A percentile compares a stretch with the other conserved stretches of the same genome.
Conservation (phyloP, 208 protist species). For the Angomonas deanei region DNA sequence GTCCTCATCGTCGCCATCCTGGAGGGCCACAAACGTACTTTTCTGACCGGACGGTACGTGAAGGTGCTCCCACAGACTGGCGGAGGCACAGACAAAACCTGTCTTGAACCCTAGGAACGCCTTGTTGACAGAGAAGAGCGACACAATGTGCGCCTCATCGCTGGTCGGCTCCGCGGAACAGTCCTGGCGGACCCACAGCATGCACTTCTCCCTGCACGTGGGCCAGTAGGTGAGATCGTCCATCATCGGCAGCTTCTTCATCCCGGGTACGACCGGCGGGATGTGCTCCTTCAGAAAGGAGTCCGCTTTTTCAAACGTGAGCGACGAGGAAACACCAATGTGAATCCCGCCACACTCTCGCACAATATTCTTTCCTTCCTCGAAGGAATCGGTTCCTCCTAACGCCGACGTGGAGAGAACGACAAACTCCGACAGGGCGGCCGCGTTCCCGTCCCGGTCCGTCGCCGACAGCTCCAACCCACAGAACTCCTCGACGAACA, state of each 20-base stretch:
- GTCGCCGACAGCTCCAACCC: conserved; percentile 49
- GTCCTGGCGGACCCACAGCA: conserved; percentile 62
- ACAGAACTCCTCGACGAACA: conserved; percentile 71
- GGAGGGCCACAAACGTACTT: conserved; percentile 30
- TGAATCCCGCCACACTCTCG: conserved; percentile 48
- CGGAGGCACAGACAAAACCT: conserved; percentile 70
- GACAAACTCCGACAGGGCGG: conserved; percentile 68
- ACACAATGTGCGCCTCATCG: conserved; percentile 6
- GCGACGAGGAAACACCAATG: conserved; percentile 48
- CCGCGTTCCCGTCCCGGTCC: conserved; percentile 43
- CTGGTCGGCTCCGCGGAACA: conserved; percentile 19
- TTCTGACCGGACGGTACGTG: too few relatives aligned
- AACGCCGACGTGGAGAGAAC: conserved; percentile 46
- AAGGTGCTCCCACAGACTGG: conserved; percentile 20
- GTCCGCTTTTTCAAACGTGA: conserved; percentile 56
- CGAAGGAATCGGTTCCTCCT: conserved; percentile 11
- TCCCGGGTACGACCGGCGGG: conserved; percentile 34
- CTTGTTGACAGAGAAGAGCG: conserved; percentile 18
- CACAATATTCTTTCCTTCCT: background rate
- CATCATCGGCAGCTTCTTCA: conserved; percentile 30
- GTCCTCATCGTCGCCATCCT: conserved; percentile 54
- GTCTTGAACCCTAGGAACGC: conserved; percentile 52
- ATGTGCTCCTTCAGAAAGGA: conserved; percentile 46
- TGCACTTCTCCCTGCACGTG: conserved; percentile 61
- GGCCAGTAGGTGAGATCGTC: conserved; percentile 48